These are phyloP conservation scores for Penicillium chermesinum DNA, from an alignment of 495 filamentous ascomycete species.

Conservation along the genomic window DNA sequence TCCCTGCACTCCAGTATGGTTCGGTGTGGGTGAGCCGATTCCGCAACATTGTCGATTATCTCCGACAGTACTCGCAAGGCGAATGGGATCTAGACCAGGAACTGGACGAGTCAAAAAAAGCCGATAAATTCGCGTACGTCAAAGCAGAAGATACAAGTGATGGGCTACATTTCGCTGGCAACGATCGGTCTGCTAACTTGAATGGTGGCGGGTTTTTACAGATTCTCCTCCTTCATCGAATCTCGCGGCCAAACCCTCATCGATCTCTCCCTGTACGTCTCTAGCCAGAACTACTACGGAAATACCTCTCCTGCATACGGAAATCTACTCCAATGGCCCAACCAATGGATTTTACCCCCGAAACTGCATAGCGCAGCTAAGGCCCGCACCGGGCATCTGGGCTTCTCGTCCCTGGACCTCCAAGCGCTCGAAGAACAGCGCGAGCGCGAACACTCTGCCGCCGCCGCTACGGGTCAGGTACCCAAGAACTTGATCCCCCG, in stretches of 20 bases:
- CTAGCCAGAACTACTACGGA: conserved; percentile 72
- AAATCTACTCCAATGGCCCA: conserved; percentile 71
- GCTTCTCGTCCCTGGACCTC: conserved; percentile 62
- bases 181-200: not conserved
- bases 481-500: conserved; percentile 37
- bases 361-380: conserved; percentile 61
- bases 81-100: conserved; percentile 52
- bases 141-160: not conserved
- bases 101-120: conserved; percentile 40
- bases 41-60: conserved; percentile 65
- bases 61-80: conserved; percentile 49
- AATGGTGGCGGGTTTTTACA: conserved; percentile 9
- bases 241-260: conserved; percentile 61
- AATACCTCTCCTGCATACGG: conserved; percentile 72
- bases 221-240: conserved; percentile 58
- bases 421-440: conserved; percentile 45
- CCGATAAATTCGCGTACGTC: conserved; percentile 53
- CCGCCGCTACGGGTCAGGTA: conserved; percentile 37
- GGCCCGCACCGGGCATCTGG: conserved; percentile 65
- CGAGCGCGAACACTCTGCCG: conserved; percentile 39
- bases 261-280: conserved; percentile 82
- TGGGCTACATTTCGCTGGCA: not conserved
- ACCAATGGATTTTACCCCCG: conserved; percentile 73
- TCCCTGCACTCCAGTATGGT: conserved; percentile 68
- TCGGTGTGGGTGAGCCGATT: conserved; percentile 64